Conservation (phyloP, 139 green algal species). For the Ettlia oleoabundans region DNA sequence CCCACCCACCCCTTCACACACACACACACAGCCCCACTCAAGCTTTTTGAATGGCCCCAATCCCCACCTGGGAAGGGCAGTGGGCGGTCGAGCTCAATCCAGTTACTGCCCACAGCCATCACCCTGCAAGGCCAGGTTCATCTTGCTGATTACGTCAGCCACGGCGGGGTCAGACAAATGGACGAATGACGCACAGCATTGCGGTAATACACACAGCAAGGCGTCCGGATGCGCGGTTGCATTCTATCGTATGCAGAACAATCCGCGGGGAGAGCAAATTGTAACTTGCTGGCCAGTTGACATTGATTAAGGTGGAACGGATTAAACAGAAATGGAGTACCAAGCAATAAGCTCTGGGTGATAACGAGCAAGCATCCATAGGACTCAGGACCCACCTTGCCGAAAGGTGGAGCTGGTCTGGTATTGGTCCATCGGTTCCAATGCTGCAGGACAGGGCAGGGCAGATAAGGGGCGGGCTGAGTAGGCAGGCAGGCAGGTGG, state of each 20-base stretch:
- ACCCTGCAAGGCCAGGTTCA: conserved; percentile 18
- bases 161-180: no score
- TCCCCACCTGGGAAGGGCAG: conserved; percentile 10
- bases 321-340: neutral
- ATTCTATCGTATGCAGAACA: neutral
- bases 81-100: conserved; percentile 17
- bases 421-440: neutral
- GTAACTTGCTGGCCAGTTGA: neutral
- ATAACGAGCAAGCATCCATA: no score
- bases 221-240: neutral
- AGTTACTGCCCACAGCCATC: conserved; percentile 9
- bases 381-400: neutral
- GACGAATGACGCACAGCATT: no score
- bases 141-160: neutral
- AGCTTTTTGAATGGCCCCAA: no score
- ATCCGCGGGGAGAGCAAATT: neutral
- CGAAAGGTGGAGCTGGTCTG: neutral
- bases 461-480: neutral
- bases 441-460: neutral
- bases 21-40: no score
- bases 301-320: neutral
- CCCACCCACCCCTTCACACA: no score
- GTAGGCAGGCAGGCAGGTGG: neutral
- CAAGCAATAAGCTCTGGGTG: no score
- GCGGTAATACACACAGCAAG: no score